Conservation (phyloP, 1,284 basidiomycete species). For the Golubevia pallescens region DNA sequence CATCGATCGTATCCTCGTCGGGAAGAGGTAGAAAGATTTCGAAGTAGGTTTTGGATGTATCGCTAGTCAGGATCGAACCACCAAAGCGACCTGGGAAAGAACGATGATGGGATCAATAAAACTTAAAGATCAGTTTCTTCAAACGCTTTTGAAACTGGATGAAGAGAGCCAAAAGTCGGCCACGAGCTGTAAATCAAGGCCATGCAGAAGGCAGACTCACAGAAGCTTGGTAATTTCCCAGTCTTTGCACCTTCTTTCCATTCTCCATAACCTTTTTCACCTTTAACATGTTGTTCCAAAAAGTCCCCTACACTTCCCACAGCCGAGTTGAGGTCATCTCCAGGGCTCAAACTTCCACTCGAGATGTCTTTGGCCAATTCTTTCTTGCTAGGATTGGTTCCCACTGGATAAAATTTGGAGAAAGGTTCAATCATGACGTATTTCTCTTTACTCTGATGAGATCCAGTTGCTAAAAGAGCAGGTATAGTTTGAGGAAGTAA, state of each 20-base stretch:
- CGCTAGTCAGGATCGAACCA: conserved; percentile 19
- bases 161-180: too few relatives aligned
- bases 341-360: conserved; percentile 7
- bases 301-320: conserved; percentile 19
- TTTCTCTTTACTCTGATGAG: too few relatives aligned
- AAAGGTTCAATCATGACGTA: too few relatives aligned
- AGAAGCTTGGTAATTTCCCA: conserved; percentile 32
- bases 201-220: too few relatives aligned
- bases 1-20: conserved; percentile 4
- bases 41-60: conserved; percentile 15
- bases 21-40: conserved; percentile 33
- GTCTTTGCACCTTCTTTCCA: conserved; percentile 3
- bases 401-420: conserved; percentile 15
- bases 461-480: too few relatives aligned
- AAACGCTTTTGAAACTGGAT: too few relatives aligned
- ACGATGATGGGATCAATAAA: too few relatives aligned
- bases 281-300: conserved; percentile 13
- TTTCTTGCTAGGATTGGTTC: conserved; percentile 19
- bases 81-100: conserved; percentile 18
- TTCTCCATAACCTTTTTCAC: conserved; percentile 27
- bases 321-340: conserved; percentile 18
- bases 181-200: too few relatives aligned
- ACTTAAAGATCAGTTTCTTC: too few relatives aligned
- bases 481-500: too few relatives aligned
- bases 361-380: conserved; percentile 23